Conservation (phyloP, 768 basidiomycete species). For the Favolaschia claudopus region DNA sequence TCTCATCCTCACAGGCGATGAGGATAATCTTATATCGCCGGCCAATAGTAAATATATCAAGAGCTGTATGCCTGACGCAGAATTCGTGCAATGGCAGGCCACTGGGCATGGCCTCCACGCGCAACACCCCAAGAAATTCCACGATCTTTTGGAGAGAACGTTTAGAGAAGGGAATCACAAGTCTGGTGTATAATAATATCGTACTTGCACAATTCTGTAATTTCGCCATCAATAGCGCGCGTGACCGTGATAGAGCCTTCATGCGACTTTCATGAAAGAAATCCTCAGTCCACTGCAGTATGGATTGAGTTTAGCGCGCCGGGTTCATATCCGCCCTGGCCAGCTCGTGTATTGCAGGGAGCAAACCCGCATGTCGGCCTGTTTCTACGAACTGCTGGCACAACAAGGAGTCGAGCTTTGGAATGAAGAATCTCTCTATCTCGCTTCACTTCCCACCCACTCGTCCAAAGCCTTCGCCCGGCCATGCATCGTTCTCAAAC, state of each 20-base stretch:
- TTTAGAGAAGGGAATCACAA: conserved; percentile 57
- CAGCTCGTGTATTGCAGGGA: conserved; percentile 15
- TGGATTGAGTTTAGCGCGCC: not conserved
- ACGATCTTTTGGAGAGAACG: conserved; percentile 61
- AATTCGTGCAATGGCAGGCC: conserved; percentile 62
- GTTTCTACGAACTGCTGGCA: conserved; percentile 15
- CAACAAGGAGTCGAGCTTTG: not conserved
- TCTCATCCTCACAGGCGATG: conserved; percentile 70
- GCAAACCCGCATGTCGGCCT: conserved; percentile 7
- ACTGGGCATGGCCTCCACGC: conserved; percentile 70
- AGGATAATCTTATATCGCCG: conserved; percentile 65
- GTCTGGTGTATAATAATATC: not conserved
- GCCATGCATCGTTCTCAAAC: conserved; percentile 18
- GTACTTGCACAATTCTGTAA: not conserved
- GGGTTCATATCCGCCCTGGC: not conserved
- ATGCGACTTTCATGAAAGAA: too few relatives aligned
- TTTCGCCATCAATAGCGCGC: too few relatives aligned
- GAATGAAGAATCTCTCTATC: not conserved
- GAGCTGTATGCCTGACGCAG: conserved; percentile 65
- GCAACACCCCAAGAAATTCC: conserved; percentile 60
- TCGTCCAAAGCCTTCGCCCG: conserved; percentile 2
- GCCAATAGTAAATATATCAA: conserved; percentile 61
- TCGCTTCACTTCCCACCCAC: not conserved
- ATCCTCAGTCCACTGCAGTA: not conserved
- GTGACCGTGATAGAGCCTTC: too few relatives aligned